Conservation (phyloP, 768 basidiomycete genomes). For the Boletus subparvulus region DNA sequence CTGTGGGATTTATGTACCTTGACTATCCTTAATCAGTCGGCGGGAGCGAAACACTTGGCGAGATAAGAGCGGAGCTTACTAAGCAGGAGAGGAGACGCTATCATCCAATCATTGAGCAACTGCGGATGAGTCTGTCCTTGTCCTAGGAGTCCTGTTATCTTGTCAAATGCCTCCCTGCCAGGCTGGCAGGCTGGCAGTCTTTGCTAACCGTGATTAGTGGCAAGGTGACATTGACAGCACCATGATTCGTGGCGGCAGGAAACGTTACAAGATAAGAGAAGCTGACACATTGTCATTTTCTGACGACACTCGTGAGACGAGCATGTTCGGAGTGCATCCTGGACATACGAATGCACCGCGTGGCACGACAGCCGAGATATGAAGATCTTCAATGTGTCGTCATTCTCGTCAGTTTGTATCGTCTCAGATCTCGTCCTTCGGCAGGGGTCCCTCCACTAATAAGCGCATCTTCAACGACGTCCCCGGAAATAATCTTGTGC, state of each 20-base stretch:
- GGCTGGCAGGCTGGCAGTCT: no score
- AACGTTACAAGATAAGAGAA: conserved; percentile 15
- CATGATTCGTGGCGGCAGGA: neutral
- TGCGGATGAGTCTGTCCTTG: neutral
- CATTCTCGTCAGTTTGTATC: no score
- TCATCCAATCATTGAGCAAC: conserved; percentile 24
- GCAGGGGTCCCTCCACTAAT: neutral
- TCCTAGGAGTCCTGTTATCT: conserved; percentile 8
- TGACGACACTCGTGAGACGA: neutral
- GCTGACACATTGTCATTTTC: conserved; percentile 1
- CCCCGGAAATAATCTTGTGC: neutral
- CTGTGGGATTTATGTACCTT: conserved; percentile 23
- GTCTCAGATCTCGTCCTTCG: no score
- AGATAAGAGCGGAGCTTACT: conserved; percentile 24
- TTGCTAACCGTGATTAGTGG: neutral
- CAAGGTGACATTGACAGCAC: conserved; percentile 8
- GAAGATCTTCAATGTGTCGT: no score
- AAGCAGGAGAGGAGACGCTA: conserved; percentile 18
- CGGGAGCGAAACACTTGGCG: conserved; percentile 3
- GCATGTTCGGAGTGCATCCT: neutral
- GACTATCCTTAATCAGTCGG: neutral
- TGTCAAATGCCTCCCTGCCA: conserved; percentile 11
- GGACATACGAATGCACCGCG: neutral
- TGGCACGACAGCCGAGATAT: no score
- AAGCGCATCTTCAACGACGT: neutral